These are phyloP conservation scores for Fulvia fulva DNA, from an alignment of 2,329 filamentous ascomycete species.

Conservation along the genomic window DNA sequence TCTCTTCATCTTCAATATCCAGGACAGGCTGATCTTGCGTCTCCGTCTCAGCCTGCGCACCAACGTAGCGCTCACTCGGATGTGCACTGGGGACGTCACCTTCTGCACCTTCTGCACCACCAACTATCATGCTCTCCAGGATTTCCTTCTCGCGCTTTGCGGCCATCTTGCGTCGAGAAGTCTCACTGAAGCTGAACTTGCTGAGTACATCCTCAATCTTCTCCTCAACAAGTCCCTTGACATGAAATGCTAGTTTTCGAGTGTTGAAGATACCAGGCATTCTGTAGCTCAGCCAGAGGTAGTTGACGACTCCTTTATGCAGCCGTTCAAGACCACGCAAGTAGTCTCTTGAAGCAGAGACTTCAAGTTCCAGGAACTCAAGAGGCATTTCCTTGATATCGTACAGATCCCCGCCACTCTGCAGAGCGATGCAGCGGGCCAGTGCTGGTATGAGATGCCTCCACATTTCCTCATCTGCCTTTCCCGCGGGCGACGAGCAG, in stretches of 20 bases:
- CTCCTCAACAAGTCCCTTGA: conserved; percentile 72
- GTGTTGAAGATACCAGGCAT: conserved; percentile 76
- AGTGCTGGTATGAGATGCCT: conserved; percentile 56
- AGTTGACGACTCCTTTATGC: conserved; percentile 78
- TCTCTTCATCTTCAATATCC: conserved; percentile 7
- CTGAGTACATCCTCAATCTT: conserved; percentile 64
- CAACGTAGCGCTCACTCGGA: conserved; percentile 12
- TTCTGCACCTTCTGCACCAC: conserved; percentile 4
- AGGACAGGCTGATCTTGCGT: not conserved
- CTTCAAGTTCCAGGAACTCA: conserved; percentile 62
- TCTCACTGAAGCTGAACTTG: conserved; percentile 48
- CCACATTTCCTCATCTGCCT: conserved; percentile 49
- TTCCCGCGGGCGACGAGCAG: conserved; percentile 63
- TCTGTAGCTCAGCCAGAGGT: conserved; percentile 90
- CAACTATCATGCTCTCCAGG: conserved; percentile 15
- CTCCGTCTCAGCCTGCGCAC: not conserved
- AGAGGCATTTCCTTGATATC: conserved; percentile 68
- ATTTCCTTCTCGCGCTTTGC: conserved; percentile 27
- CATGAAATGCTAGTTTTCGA: conserved; percentile 70
- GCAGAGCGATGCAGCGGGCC: conserved; percentile 65
- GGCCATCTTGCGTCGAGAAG: conserved; percentile 26
- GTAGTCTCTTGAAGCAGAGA: conserved; percentile 50
- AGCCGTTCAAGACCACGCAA: conserved; percentile 69
- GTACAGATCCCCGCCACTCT: conserved; percentile 63
- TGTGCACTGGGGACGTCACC: not conserved